These are phyloP conservation scores for Diaporthe amygdali DNA, from an alignment of 2,329 filamentous ascomycete genomes.

Conservation along the genomic window DNA sequence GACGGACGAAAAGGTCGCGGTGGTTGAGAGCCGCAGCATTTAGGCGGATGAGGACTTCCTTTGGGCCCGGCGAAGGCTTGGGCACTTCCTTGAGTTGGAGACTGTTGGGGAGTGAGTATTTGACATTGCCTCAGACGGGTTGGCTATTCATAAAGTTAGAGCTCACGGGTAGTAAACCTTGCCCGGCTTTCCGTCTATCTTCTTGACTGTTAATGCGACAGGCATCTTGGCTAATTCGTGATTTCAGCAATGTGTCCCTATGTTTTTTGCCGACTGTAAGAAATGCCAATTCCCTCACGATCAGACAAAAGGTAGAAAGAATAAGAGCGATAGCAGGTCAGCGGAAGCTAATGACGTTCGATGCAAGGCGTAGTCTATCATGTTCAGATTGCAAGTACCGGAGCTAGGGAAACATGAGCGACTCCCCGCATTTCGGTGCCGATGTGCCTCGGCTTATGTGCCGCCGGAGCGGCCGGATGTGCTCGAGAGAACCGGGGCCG, in stretches of 20 bases:
- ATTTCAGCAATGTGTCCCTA: not conserved
- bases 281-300: not conserved
- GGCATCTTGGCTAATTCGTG: slow-evolving; percentile 46
- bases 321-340: not conserved
- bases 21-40: slow-evolving; percentile 88
- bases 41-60: slow-evolving; percentile 77
- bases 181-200: slow-evolving; percentile 82
- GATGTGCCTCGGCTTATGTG: slow-evolving; percentile 8
- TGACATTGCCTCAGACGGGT: not conserved
- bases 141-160: not conserved
- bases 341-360: not conserved
- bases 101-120: slow-evolving; percentile 38
- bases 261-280: not conserved
- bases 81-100: slow-evolving; percentile 66
- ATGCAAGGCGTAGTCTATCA: not conserved
- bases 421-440: slow-evolving; percentile 10
- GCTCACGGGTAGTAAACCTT: slow-evolving; percentile 82
- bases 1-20: slow-evolving; percentile 92
- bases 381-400: not conserved
- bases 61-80: slow-evolving; percentile 65
- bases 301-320: not conserved
- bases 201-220: slow-evolving; percentile 65
- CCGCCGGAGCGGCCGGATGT: not conserved
- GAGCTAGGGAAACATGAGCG: not conserved
- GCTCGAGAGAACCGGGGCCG: not conserved